Evolutionary conservation across 2,329 filamentous ascomycete genomes (phyloP), one percentile per base, ranked within the genome.

Genomic region (Fusarium devonianum): DNA sequence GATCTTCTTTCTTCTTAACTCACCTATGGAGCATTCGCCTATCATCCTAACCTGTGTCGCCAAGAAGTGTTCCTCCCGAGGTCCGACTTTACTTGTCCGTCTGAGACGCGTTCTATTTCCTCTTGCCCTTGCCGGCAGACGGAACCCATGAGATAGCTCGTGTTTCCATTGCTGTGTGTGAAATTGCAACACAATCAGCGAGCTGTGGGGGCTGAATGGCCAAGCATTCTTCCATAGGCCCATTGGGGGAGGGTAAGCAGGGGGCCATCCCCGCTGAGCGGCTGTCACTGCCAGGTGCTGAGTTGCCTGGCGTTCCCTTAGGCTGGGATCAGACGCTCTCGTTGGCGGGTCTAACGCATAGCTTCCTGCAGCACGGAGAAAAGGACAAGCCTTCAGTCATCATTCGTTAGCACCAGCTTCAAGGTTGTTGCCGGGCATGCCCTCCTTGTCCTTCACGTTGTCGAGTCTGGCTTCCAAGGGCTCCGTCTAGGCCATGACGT

Each of bases 251-350:
- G n/a, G n/a, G 13, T 39, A 45, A 40, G 43, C 39, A 49, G 56
- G 58, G 59, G 58, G 28, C 53, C 49, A 30, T 52, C 54, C 53
- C 62, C 60, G 58, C 60, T 49, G 30, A 39, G 47, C 46, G 38
- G 57, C 47, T 65, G 57, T 65, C 62, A 62, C 58, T 61, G 32
- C 57, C 38, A 44, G 56, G 54, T 38, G 28, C 50, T 59, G 48
- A 63, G 49, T 61, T 54, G 56, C 44, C 37, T 52, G 51, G 48
- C 43, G 42, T 49, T 61, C 44, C 49, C 49, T 59, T 61, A 53
- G 44, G 25, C 38, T 46, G 29, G 43, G 26, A 45, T 47, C 45
- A 36, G 43, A 36, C 39, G 41, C 41, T 16, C 36, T 42, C 16
- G 35, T 53, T 29, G 43, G 43, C 49, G 23, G 52, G 34, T 28